Evolutionary conservation across 805 yeast genomes (phyloP).

Genomic region (Ogataea chonburiensis): DNA sequence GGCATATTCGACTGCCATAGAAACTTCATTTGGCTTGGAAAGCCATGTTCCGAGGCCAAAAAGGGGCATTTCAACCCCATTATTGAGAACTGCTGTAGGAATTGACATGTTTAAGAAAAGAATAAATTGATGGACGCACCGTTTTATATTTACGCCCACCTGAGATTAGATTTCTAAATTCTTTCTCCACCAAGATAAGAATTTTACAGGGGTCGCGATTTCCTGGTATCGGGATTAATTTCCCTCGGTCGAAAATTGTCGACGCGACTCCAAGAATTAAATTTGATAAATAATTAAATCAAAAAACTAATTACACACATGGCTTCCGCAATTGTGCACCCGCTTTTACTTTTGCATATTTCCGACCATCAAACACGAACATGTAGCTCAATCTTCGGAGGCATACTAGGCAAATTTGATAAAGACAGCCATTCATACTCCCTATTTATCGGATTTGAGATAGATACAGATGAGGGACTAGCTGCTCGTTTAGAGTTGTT

Average conservation of each 20-base stretch:
- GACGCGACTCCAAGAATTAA: constrained; percentile 1
- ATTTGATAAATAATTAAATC: constrained; percentile 1
- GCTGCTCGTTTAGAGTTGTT: constrained; percentile 15
- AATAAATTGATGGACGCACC: too few species aligned
- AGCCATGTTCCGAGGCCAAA: constrained; percentile 28
- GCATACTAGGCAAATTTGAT: constrained; percentile 17
- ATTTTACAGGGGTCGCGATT: constrained; percentile 1
- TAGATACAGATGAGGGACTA: constrained; percentile 11
- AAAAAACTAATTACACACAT: too few species aligned
- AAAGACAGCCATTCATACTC: constrained; percentile 7
- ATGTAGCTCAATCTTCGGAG: constrained; percentile 12
- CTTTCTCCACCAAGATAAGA: constrained; percentile 12
- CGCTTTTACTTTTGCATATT: constrained; percentile 16
- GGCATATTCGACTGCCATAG: constrained; percentile 58
- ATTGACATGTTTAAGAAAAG: constrained; percentile 8
- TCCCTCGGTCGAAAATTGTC: not conserved
- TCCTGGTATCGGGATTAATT: too few species aligned
- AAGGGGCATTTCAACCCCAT: constrained; percentile 14
- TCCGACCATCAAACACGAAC: constrained; percentile 14
- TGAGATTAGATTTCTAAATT: not conserved
- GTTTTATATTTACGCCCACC: constrained; percentile 4
- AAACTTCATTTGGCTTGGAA: constrained; percentile 46
- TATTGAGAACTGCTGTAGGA: constrained; percentile 12
- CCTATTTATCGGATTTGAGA: constrained; percentile 15
- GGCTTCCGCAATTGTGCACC: constrained; percentile 15